Evolutionary conservation across 345 rosid species (phyloP).

Genomic region (Pistacia integerrima): DNA sequence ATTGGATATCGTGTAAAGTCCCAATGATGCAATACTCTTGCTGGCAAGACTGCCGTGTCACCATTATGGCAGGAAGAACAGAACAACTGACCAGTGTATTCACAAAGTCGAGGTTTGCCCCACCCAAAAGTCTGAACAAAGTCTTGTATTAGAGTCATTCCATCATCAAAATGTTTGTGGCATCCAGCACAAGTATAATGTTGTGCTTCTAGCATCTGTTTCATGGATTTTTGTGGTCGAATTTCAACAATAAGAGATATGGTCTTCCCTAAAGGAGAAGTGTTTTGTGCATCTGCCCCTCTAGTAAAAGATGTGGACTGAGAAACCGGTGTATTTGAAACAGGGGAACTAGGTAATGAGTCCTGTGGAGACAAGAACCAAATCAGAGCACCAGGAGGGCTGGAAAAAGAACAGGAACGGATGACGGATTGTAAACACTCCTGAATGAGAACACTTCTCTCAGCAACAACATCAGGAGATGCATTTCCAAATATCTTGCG

Average conservation of each 20-base stretch:
- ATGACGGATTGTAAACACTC: conserved; percentile 76
- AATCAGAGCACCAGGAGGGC: conserved; percentile 63
- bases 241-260: conserved; percentile 79
- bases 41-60: conserved; percentile 86
- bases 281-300: conserved; percentile 39
- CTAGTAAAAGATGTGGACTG: conserved; percentile 27
- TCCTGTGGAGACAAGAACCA: conserved; percentile 81
- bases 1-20: conserved; percentile 81
- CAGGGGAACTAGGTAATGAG: conserved; percentile 50
- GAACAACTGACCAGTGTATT: conserved; percentile 86
- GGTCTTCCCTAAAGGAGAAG: conserved; percentile 74
- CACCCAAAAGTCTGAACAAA: conserved; percentile 80
- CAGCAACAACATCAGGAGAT: conserved; percentile 78
- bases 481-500: conserved; percentile 80
- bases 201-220: conserved; percentile 82
- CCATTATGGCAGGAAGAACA: conserved; percentile 90
- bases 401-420: conserved; percentile 53
- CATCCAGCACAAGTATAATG: conserved; percentile 94
- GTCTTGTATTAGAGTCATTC: conserved; percentile 67
- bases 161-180: conserved; percentile 80
- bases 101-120: conserved; percentile 93
- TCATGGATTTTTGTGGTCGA: conserved; percentile 62
- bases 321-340: conserved; percentile 38
- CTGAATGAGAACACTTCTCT: conserved; percentile 87
- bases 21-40: conserved; percentile 91